A percentile compares a stretch with the other conserved stretches of the same genome.
phyloP scores from a whole-genome alignment of 495 filamentous ascomycete species.

The Ramalina intermedia region DNA sequence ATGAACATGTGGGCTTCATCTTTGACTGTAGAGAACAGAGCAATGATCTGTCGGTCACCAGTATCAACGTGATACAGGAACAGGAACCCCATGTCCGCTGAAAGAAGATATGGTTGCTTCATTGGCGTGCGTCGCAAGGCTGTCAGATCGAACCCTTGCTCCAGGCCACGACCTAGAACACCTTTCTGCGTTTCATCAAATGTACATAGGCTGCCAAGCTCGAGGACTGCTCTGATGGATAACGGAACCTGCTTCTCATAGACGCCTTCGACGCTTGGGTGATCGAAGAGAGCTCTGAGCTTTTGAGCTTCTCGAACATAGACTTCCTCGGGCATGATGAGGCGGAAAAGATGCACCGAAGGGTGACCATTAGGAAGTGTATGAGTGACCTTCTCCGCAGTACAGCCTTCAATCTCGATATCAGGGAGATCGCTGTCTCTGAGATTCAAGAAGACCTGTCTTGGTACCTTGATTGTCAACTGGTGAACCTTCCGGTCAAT shows the following conservation, averaged over 20 bases:
- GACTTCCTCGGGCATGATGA: slow-evolving; percentile 74
- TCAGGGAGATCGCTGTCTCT: slow-evolving; percentile 77
- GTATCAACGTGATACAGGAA: slow-evolving; percentile 86
- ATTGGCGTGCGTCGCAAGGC: slow-evolving; percentile 51
- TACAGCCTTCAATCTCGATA: slow-evolving; percentile 73
- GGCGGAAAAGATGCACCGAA: slow-evolving; percentile 84
- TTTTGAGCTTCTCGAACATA: slow-evolving; percentile 75
- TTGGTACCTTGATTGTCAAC: slow-evolving; percentile 77
- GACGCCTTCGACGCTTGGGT: slow-evolving; percentile 88
- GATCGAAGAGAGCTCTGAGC: slow-evolving; percentile 68
- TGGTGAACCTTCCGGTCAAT: slow-evolving; percentile 84
- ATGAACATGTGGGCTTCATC: slow-evolving; percentile 75
- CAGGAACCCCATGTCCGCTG: slow-evolving; percentile 57
- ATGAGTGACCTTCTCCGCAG: slow-evolving; percentile 80
- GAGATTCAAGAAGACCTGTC: slow-evolving; percentile 82
- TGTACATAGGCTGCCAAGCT: slow-evolving; percentile 85
- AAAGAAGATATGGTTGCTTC: slow-evolving; percentile 55
- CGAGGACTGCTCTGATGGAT: slow-evolving; percentile 67
- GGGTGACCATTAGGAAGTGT: slow-evolving; percentile 91
- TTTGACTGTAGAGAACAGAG: slow-evolving; percentile 71
- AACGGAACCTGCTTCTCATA: slow-evolving; percentile 89
- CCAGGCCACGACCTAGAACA: slow-evolving; percentile 82
- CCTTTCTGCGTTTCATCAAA: slow-evolving; percentile 85
- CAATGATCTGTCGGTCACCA: slow-evolving; percentile 86
- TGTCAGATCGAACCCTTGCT: slow-evolving; percentile 83